Evolutionary conservation across 176 grass and related monocot genomes (phyloP).

Genomic region (Paspalum vaginatum): DNA sequence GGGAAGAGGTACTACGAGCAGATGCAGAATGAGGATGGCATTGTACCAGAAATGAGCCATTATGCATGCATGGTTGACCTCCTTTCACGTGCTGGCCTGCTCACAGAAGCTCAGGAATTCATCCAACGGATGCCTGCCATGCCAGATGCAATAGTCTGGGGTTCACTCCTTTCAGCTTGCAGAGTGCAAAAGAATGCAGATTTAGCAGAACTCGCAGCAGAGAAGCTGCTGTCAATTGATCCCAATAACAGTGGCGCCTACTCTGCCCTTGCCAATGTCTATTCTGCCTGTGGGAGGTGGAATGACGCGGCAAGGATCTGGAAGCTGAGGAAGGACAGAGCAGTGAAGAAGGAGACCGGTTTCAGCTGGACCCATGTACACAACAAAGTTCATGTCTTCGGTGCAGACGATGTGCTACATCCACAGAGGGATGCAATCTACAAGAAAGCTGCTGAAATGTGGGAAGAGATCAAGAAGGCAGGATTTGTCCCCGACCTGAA

Average conservation of each 20-base stretch:
- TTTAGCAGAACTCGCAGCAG: conserved; percentile 66
- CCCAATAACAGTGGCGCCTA: conserved; percentile 79
- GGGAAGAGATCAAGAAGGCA: conserved; percentile 71
- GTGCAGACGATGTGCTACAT: conserved; percentile 65
- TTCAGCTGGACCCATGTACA: conserved; percentile 72
- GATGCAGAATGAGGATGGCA: conserved; percentile 67
- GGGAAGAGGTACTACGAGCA: conserved; percentile 72
- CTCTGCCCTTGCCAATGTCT: conserved; percentile 86
- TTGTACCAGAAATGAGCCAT: conserved; percentile 76
- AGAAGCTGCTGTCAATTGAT: conserved; percentile 68
- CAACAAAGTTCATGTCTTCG: conserved; percentile 62
- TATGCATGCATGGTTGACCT: conserved; percentile 95
- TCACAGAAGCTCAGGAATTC: conserved; percentile 78
- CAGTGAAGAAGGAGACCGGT: conserved; percentile 84
- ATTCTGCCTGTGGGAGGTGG: conserved; percentile 94
- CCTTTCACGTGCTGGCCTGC: conserved; percentile 56
- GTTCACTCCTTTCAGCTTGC: conserved; percentile 80
- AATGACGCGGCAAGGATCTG: conserved; percentile 69
- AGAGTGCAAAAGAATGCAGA: conserved; percentile 71
- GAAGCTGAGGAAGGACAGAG: conserved; percentile 74
- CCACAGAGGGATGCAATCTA: conserved; percentile 60
- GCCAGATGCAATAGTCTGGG: conserved; percentile 76
- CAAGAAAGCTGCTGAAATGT: conserved; percentile 53
- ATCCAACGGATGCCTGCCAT: conserved; percentile 65
- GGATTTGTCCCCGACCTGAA: conserved; percentile 59